phyloP scores from a whole-genome alignment of 495 filamentous ascomycete genomes.

The Xylaria bambusicola region DNA sequence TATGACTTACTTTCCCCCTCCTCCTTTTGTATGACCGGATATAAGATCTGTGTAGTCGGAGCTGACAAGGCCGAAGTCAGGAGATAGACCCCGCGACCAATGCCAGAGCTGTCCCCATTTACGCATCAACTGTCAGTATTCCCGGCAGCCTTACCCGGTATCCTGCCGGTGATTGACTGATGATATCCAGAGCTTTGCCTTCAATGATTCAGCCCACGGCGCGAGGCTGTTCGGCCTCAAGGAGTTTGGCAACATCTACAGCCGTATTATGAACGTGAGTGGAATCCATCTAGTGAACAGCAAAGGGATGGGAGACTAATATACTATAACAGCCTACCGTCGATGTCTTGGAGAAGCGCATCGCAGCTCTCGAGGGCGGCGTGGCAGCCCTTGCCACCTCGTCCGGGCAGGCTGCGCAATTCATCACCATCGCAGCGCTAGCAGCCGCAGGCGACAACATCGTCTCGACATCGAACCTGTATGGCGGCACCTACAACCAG shows the following conservation, averaged over 20 bases:
- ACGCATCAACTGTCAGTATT: slow-evolving; percentile 79
- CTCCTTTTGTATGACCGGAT: not conserved
- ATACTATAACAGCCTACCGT: slow-evolving; percentile 73
- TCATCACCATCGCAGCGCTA: slow-evolving; percentile 85
- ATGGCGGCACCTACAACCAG: slow-evolving; percentile 98
- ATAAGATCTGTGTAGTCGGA: slow-evolving; percentile 15
- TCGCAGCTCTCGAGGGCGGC: slow-evolving; percentile 93
- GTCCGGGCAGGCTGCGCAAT: slow-evolving; percentile 93
- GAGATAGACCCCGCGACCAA: slow-evolving; percentile 85
- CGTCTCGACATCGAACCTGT: slow-evolving; percentile 87
- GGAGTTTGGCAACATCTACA: slow-evolving; percentile 98
- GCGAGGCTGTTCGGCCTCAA: slow-evolving; percentile 96
- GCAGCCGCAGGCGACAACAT: slow-evolving; percentile 92
- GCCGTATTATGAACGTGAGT: slow-evolving; percentile 88
- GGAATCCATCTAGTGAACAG: too few relatives aligned
- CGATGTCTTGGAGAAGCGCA: slow-evolving; percentile 96
- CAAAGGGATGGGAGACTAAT: not conserved
- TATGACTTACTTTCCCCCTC: slow-evolving; percentile 42
- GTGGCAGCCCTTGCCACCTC: slow-evolving; percentile 86
- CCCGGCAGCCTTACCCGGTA: not conserved
- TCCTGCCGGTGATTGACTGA: slow-evolving; percentile 15
- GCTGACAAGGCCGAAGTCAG: slow-evolving; percentile 57
- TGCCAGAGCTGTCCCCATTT: slow-evolving; percentile 91
- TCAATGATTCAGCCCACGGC: slow-evolving; percentile 97
- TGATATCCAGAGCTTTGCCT: slow-evolving; percentile 70